phyloP scores from a whole-genome alignment of 148 eudicot species.

The Rhododendron molle region DNA sequence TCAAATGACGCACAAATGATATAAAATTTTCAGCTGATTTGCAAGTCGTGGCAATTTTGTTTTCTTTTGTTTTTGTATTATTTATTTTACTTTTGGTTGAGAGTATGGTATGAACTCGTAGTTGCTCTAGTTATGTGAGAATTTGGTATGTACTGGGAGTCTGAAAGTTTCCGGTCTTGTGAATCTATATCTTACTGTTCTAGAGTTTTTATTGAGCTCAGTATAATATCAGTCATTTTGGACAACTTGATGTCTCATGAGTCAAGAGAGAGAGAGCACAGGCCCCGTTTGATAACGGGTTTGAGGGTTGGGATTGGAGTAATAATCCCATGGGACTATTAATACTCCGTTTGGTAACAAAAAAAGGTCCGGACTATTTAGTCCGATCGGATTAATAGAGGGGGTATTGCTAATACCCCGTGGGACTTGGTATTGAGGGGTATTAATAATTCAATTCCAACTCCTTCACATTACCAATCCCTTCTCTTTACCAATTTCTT shows the following conservation, averaged over 20 bases:
- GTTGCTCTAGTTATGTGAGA: background rate
- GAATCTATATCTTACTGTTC: background rate
- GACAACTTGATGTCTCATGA: background rate
- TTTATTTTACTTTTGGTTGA: background rate
- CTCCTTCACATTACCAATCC: too few species aligned
- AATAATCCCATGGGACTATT: too few species aligned
- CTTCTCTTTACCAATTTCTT: too few species aligned
- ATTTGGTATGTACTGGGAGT: background rate
- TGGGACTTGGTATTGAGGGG: too few species aligned
- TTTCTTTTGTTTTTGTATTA: background rate
- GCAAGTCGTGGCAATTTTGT: background rate
- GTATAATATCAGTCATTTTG: background rate
- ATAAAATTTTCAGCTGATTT: background rate
- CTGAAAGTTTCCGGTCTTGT: background rate
- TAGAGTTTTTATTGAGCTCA: background rate
- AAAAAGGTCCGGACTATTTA: too few species aligned
- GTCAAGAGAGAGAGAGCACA: too few species aligned
- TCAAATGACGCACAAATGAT: constrained; percentile 22
- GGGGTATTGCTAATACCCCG: too few species aligned
- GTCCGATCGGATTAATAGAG: too few species aligned
- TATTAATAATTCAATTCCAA: too few species aligned
- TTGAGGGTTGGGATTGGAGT: too few species aligned
- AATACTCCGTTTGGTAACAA: too few species aligned
- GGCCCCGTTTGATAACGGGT: too few species aligned
- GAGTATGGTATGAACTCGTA: background rate